Conservation (phyloP, 345 rosid genomes). For the Schrenkiella parvula region DNA sequence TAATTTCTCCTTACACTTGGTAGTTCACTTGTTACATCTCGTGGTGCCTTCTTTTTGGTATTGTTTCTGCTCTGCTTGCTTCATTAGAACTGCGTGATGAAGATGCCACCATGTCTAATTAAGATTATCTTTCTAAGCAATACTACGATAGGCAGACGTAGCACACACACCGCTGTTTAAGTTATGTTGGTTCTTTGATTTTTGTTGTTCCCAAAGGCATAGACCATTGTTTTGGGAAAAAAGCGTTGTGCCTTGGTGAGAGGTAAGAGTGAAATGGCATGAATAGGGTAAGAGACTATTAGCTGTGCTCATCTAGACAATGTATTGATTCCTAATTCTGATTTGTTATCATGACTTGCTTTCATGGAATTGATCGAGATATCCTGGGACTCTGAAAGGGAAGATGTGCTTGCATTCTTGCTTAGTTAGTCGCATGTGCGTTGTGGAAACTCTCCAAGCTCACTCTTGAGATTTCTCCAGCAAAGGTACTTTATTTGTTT, state of each 20-base stretch:
- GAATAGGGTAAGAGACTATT: not conserved
- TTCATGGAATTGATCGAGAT: not conserved
- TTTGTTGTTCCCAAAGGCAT: not conserved
- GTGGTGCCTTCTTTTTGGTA: not conserved
- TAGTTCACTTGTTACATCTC: not conserved
- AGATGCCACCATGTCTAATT: not conserved
- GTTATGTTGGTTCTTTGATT: not conserved
- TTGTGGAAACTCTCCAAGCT: slow-evolving; percentile 3
- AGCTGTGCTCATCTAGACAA: not conserved
- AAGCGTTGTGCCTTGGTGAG: not conserved
- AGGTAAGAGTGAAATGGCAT: slow-evolving; percentile 2
- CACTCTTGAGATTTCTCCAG: not conserved
- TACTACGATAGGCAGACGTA: no score
- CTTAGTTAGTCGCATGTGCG: not conserved
- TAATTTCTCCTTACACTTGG: not conserved
- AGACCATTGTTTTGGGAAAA: not conserved
- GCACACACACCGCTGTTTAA: not conserved
- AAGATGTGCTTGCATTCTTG: not conserved
- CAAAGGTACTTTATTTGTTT: not conserved
- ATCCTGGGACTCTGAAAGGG: not conserved
- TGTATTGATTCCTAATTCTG: not conserved
- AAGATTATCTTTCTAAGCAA: not conserved
- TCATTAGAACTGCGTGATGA: not conserved
- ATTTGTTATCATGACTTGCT: slow-evolving; percentile 10
- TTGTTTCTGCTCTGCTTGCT: not conserved